Evolutionary conservation across 495 filamentous ascomycete species (phyloP).

Genomic region (Darksidea phi): DNA sequence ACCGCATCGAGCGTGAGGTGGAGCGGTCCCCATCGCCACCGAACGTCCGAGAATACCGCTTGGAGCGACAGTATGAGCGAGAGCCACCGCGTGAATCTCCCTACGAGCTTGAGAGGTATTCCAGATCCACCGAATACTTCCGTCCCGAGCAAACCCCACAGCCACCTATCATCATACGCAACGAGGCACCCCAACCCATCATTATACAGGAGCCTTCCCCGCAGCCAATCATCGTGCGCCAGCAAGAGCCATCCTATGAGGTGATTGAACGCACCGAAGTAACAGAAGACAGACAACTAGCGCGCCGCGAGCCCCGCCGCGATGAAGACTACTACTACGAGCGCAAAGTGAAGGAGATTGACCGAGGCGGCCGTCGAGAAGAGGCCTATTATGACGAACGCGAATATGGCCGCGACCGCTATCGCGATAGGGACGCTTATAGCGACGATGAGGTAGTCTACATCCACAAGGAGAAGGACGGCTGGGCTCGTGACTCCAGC

Average conservation of each 20-base stretch:
- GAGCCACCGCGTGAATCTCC: conserved; percentile 28
- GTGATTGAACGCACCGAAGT: conserved; percentile 65
- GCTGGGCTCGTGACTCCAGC: conserved; percentile 53
- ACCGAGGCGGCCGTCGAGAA: conserved; percentile 37
- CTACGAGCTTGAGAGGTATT: conserved; percentile 60
- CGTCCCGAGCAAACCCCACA: conserved; percentile 52
- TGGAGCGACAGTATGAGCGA: conserved; percentile 40
- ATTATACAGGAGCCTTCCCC: conserved; percentile 68
- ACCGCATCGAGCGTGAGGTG: conserved; percentile 39
- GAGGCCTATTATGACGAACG: conserved; percentile 52
- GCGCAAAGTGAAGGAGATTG: conserved; percentile 55
- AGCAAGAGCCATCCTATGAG: conserved; percentile 65
- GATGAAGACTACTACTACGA: conserved; percentile 69
- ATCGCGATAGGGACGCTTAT: conserved; percentile 43
- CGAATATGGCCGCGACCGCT: conserved; percentile 55
- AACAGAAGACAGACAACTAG: conserved; percentile 50
- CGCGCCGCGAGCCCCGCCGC: conserved; percentile 39
- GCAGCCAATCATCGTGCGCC: conserved; percentile 61
- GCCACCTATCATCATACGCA: conserved; percentile 69
- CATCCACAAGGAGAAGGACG: conserved; percentile 50
- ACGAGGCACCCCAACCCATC: conserved; percentile 62
- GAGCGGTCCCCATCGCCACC: conserved; percentile 36
- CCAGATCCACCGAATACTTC: conserved; percentile 66
- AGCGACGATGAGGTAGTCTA: conserved; percentile 67
- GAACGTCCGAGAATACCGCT: conserved; percentile 34